A percentile compares a stretch with the other conserved stretches of the same genome.
Evolutionary conservation across 208 protist species (phyloP).

Genomic region (Naegleria fowleri): DNA sequence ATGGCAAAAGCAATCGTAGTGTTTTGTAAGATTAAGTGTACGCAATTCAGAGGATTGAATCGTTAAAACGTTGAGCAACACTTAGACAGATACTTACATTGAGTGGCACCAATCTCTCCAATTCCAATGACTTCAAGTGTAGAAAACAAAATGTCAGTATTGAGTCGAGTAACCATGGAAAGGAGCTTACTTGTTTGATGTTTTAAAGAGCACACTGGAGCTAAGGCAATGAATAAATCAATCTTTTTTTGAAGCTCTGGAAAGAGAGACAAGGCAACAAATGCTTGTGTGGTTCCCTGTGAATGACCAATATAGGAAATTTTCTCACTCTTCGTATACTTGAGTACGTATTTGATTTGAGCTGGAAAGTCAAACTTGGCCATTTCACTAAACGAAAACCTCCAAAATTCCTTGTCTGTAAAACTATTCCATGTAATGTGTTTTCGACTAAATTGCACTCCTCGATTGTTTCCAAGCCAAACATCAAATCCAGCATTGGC

Average conservation of each 20-base stretch:
- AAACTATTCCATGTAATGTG: background rate
- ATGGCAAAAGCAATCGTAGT: too few species aligned
- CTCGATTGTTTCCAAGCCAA: conserved; percentile 42
- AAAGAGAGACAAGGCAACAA: conserved; percentile 28
- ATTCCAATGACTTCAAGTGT: background rate
- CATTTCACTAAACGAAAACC: conserved; percentile 32
- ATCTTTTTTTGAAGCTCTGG: conserved; percentile 32
- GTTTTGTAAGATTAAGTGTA: too few species aligned
- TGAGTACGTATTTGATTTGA: conserved; percentile 38
- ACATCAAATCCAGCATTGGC: conserved; percentile 42
- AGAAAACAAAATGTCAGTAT: background rate
- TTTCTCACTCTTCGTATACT: background rate
- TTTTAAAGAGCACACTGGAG: conserved; percentile 25
- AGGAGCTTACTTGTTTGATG: conserved; percentile 28
- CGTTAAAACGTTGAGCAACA: too few species aligned
- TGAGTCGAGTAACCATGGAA: background rate
- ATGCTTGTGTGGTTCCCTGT: conserved; percentile 37
- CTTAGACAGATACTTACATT: conserved; percentile 18
- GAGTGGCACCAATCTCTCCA: background rate
- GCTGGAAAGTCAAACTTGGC: conserved; percentile 44
- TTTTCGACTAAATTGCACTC: conserved; percentile 33
- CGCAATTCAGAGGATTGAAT: too few species aligned
- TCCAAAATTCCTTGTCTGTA: conserved; percentile 27
- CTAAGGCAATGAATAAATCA: conserved; percentile 38
- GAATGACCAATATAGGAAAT: conserved; percentile 39